These are phyloP conservation scores for Xerocomus brunneocitrinus DNA, from an alignment of 768 basidiomycete species.

Conservation along the genomic window DNA sequence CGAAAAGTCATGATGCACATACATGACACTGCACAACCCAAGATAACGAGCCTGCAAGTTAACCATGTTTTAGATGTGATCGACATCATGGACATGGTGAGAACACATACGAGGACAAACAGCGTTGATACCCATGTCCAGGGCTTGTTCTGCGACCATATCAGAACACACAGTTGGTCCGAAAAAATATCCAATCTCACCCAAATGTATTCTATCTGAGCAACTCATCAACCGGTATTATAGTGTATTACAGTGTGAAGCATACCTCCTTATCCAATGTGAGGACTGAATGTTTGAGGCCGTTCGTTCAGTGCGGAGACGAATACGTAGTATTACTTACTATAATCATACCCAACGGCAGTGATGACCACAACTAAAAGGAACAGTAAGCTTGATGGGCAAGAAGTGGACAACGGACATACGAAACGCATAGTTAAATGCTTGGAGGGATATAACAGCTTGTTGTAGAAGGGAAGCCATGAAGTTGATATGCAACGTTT, in stretches of 20 bases:
- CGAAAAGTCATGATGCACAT: neutral
- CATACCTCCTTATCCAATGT: neutral
- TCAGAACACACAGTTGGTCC: neutral
- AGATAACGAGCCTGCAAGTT: neutral
- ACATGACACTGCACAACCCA: neutral
- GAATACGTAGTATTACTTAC: neutral
- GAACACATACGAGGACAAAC: neutral
- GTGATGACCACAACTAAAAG: neutral
- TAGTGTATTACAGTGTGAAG: neutral
- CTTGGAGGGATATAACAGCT: neutral
- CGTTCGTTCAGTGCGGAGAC: too few species aligned
- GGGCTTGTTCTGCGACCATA: neutral
- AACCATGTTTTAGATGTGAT: neutral
- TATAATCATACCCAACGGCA: neutral
- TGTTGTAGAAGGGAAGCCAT: neutral
- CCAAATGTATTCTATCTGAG: neutral
- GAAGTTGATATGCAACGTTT: neutral
- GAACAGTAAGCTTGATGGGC: neutral
- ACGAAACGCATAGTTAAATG: neutral
- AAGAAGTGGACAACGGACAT: neutral
- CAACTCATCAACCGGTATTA: neutral
- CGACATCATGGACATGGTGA: neutral
- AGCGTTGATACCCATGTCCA: neutral
- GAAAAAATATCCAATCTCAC: neutral
- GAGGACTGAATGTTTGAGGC: neutral